Conservation (phyloP, 345 rosid species). For the Leavenworthia alabamica region DNA sequence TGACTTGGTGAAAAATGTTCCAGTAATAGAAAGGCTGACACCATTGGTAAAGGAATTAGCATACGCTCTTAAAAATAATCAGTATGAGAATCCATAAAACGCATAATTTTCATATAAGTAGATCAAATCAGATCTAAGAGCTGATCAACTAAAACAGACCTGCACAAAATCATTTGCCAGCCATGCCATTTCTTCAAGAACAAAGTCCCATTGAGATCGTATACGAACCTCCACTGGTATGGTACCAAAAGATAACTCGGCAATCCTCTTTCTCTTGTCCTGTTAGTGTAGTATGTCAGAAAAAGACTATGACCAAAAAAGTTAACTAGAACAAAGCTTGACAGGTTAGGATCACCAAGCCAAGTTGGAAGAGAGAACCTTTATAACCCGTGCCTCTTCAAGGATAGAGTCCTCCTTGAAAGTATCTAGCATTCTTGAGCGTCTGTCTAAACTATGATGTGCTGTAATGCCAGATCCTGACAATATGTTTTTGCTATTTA, state of each 20-base stretch:
- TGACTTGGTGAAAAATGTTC: background rate
- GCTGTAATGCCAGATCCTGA: conserved; percentile 27
- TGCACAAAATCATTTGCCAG: conserved; percentile 96
- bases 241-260: conserved; percentile 60
- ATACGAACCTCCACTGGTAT: conserved; percentile 37
- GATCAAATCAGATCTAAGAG: conserved; percentile 13
- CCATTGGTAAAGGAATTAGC: background rate
- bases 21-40: background rate
- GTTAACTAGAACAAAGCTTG: conserved; percentile 8
- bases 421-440: conserved; percentile 41
- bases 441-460: conserved; percentile 33
- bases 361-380: conserved; percentile 46
- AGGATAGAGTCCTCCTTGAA: conserved; percentile 68
- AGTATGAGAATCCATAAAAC: background rate
- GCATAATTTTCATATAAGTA: background rate
- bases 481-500: conserved; percentile 38
- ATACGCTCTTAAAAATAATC: background rate
- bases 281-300: conserved; percentile 37
- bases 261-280: conserved; percentile 78
- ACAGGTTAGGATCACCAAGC: conserved; percentile 13
- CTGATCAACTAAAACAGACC: conserved; percentile 45
- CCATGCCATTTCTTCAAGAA: conserved; percentile 99
- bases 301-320: conserved; percentile 14
- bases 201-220: conserved; percentile 87
- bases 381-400: conserved; percentile 76